phyloP scores from a whole-genome alignment of 1,284 basidiomycete genomes.

The Cystobasidium slooffiae region DNA sequence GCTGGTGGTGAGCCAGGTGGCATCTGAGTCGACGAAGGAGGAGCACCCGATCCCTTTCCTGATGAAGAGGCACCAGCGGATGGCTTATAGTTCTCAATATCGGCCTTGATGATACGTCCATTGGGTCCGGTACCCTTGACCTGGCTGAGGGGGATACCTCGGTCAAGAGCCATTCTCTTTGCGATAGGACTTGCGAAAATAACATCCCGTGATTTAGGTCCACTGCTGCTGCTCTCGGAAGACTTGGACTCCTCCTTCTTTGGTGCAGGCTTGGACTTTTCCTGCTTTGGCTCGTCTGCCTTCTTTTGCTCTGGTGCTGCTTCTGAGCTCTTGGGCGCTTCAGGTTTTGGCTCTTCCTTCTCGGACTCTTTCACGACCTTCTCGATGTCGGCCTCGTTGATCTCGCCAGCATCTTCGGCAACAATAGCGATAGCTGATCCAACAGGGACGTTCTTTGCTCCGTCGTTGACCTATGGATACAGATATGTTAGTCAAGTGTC shows the following conservation, averaged over 20 bases:
- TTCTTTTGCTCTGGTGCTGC: constrained; percentile 59
- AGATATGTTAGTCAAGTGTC: background rate
- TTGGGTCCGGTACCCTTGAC: constrained; percentile 93
- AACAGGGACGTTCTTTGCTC: constrained; percentile 83
- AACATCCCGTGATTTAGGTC: constrained; percentile 60
- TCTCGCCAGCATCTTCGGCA: constrained; percentile 90
- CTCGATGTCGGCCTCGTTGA: constrained; percentile 74
- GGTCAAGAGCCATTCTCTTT: constrained; percentile 94
- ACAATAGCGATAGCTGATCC: constrained; percentile 86
- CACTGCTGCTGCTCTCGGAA: constrained; percentile 45
- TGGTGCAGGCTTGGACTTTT: constrained; percentile 54
- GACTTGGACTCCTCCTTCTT: constrained; percentile 53
- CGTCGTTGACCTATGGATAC: constrained; percentile 69
- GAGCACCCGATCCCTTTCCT: constrained; percentile 49
- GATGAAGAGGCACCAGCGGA: constrained; percentile 58
- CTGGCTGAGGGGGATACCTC: constrained; percentile 86
- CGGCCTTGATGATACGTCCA: constrained; percentile 90
- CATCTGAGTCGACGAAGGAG: constrained; percentile 61
- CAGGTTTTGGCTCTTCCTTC: constrained; percentile 48
- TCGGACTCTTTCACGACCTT: constrained; percentile 54
- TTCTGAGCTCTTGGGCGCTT: constrained; percentile 45
- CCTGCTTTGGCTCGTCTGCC: constrained; percentile 57
- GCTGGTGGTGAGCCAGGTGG: constrained; percentile 55
- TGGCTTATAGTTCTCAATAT: constrained; percentile 80
- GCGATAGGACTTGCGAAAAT: constrained; percentile 95